Conservation (phyloP, 2,329 filamentous ascomycete species). For the Trichoderma aggressivum region DNA sequence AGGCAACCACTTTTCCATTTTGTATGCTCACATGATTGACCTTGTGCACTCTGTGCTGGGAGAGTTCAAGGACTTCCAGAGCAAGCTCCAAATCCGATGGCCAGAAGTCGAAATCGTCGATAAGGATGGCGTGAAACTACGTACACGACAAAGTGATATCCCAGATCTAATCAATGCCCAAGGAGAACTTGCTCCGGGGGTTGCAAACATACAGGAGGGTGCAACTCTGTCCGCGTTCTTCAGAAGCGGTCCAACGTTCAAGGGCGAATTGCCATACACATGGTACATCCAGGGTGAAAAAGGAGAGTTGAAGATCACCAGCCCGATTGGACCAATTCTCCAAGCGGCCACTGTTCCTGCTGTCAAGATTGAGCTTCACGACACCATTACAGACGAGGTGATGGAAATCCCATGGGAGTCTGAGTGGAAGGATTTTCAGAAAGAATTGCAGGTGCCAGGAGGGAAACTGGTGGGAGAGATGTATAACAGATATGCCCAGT, state of each 20-base stretch:
- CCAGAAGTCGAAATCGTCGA: neutral
- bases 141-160: neutral
- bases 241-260: neutral
- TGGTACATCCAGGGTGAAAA: slow-evolving; percentile 5
- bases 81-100: neutral
- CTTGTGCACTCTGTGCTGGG: slow-evolving; percentile 3
- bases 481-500: slow-evolving; percentile 7
- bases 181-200: slow-evolving; percentile 4
- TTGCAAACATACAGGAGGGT: neutral
- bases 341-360: neutral
- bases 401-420: neutral
- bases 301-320: slow-evolving; percentile 1
- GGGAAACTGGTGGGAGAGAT: neutral
- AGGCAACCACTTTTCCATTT: neutral
- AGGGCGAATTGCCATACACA: neutral
- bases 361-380: slow-evolving; percentile 1
- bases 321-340: neutral
- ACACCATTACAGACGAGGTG: neutral
- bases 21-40: slow-evolving; percentile 14
- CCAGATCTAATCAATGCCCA: neutral
- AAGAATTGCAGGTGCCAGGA: neutral
- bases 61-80: neutral
- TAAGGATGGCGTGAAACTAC: neutral
- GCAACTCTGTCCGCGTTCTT: neutral
- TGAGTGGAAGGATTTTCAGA: slow-evolving; percentile 2